Evolutionary conservation across 1,139 yeast species (phyloP), one percentile per base, ranked within the genome.

Genomic region (Yamadazyma friedrichii): DNA sequence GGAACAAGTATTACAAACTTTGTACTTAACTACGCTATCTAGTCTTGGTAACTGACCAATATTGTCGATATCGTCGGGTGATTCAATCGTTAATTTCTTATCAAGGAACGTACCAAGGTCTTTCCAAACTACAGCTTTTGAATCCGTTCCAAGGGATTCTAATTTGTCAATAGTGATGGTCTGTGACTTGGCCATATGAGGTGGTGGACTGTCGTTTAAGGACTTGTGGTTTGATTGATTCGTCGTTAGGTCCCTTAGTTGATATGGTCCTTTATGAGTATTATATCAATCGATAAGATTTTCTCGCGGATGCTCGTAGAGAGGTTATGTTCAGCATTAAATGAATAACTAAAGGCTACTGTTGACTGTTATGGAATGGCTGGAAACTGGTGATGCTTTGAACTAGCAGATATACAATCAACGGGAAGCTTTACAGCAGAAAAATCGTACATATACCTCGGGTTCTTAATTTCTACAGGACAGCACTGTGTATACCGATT

Each of bases 1-100:
- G 36, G 75, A 71, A 56, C 94, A 85, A 44, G 69, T 65, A 43
- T 78, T 80, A 58, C 94, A 85, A 52, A 83, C 73, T 50, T 84
- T 73, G 54, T 80, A 85, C 40, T 73, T 41, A 9, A 41, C 27
- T 15, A 38, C 33, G 12, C 41, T 34, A 41, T 32, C 48, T 35
- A 50, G 47, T 33, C 53, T 57, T 39, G 63, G 55, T 33, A 68
- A 71, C 16, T 69, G 59, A 20, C 24, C 8, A 20, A 20, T 20
- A 10, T 29, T 30, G 24, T 44, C 30, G 39, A 73, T 62, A 49
- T 80, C 85, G 31, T 53, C 58, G 39, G 63, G 55, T 6, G 24
- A 20, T 34, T 69, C 73, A 20, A 70, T 59, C 9, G 33, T 27
- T 29, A 51, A 33, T 39, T 74, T 63, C 42, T 67, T 70, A 50